Evolutionary conservation across 306 rosid species (phyloP), one percentile per base, ranked within the genome.

Genomic region (Cucumis melo): DNA sequence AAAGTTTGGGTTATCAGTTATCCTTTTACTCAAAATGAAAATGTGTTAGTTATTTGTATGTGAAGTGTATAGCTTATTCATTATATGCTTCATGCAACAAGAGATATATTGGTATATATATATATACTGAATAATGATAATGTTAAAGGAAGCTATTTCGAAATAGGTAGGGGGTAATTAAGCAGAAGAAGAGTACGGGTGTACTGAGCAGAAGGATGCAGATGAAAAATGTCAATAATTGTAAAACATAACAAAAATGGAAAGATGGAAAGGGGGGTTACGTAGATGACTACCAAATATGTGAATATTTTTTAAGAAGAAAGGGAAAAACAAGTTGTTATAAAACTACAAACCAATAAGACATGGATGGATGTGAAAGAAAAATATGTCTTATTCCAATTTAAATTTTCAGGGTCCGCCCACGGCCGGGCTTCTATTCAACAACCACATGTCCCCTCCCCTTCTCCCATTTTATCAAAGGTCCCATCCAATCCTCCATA

Each of bases 311-410:
- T 5, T 50, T n/a, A n/a, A n/a, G n/a, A n/a, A n/a, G n/a, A n/a
- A n/a, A n/a, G n/a, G n/a, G n/a, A n/a, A n/a, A n/a, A n/a, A n/a
- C n/a, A n/a, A n/a, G n/a, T n/a, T n/a, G n/a, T 14, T 15, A 50
- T 4, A 50, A 5, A 5, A 15, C 4, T 50, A 15, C 55, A 51
- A 36, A 41, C 3, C 16, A 10, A 20, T 20, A 6, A 44, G 29
- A 68, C 38, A 68, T 23, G 13, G 75, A 68, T 23, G 13, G 75
- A 68, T 68, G 75, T 23, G 75, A 68, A 68, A 68, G 75, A 41
- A 6, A 44, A 44, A 36, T 3, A 42, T 42, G 36, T 67, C 54
- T 67, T 42, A 13, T 67, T 67, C 17, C 56, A 68, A 44, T 21
- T 16, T 68, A 68, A 68, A n/a, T n/a, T 44, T 42, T 42, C 55